Base-by-base conservation (phyloP, 371 early-diverging fungal genomes). In the Apophysomyces ossiformis region DNA sequence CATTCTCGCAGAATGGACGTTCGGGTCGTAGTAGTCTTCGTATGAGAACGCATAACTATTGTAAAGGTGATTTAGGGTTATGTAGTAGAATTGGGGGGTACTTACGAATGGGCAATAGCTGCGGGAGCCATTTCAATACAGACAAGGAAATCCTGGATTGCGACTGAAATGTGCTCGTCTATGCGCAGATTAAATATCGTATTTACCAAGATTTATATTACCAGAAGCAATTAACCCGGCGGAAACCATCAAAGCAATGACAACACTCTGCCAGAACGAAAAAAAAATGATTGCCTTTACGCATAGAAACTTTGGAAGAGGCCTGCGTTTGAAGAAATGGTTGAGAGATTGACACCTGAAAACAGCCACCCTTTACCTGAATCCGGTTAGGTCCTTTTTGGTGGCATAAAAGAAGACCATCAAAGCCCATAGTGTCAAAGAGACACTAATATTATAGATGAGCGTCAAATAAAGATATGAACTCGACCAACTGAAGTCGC, bases 191-290 rank as follows among this genome's bases (percentile, higher is more conserved):
- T 8, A 50, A 26, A 5, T 21, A 18, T 21, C 8, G 21, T 26
- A 26, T 26, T 21, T 21, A 7, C 1, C n/a, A 50, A 50, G 54
- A 4, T 1, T 16, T 21, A 21, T 9, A 1, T 50, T 50, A 50
- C 54, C 54, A 6, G 54, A 21, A 26, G 82, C 85, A 58, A 96
- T 91, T 18, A 89, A 66, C 6, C 94, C 95, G 0, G 87, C 74
- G 26, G 87, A 85, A 0, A 93, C 93, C 39, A 96, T 69, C 9
- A 96, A 77, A 8, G 98, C 92, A 41, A 98, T 84, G 16, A 88
- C 84, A 18, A 98, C 78, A n/a, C 96, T 90, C 74, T 98, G 98
- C 96, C 97, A 98, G 73, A 94, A 98, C 0, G 97, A 93, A 71
- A 98, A 93, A 73, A 97, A 97, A 60, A 98, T 90, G 39, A 96